Evolutionary conservation across 2,329 filamentous ascomycete species (phyloP), one percentile per base, ranked within the genome.

Genomic region (Myotisia sp.): DNA sequence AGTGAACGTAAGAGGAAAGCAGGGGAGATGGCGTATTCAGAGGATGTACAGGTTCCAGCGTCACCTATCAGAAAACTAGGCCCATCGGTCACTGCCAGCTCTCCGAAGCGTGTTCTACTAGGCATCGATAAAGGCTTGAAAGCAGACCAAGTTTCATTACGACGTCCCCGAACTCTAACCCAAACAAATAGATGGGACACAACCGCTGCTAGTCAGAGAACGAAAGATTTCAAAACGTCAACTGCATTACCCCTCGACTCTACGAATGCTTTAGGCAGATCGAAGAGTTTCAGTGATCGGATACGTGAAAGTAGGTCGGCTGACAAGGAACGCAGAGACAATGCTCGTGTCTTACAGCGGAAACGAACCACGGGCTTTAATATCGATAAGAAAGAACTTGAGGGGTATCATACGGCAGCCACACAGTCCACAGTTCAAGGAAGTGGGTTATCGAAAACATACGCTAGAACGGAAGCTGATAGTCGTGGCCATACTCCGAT

Each of bases 111-210:
- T 40, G 71, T 90, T 9, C 58, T 84, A 12, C 56, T 95, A 10
- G 87, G 90, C 4, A 92, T 95, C 41, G 86, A 93, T 57, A 92
- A 92, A 53, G 85, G 84, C 1, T 62, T 86, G 22, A 79, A 68
- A 46, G 85, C 78, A 2, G 73, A 73, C 38, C 84, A 94, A 47
- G 68, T 95, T 20, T 94, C 86, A 3, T 61, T 95, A 18, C 90
- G 82, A 55, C 69, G 83, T 44, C 74, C 82, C 3, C 55, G 29
- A 13, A 9, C 12, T 14, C n/a, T 14, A 9, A 14, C 14, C 16
- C 29, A 23, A 32, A 32, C 16, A 16, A 9, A 14, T 9, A n/a
- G 24, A n/a, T 19, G 24, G 8, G 24, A 24, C 29, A 32, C 16
- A 22, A 19, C 10, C 12, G 4, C 20, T n/a, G 8, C n/a, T n/a